phyloP scores from a whole-genome alignment of 2,329 filamentous ascomycete genomes.

The Hypoxylon sp. region DNA sequence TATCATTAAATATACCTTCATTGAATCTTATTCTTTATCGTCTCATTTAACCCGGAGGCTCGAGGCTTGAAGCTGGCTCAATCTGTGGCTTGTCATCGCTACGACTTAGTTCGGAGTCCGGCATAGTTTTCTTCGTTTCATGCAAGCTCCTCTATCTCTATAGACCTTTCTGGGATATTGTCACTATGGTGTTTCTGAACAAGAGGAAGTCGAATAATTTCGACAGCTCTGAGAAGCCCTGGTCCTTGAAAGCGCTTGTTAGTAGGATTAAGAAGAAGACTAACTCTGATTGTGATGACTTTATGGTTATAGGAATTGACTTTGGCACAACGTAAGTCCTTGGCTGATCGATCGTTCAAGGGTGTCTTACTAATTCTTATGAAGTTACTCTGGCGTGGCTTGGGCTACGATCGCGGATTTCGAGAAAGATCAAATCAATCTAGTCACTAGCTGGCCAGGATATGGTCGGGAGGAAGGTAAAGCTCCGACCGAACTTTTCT shows the following conservation, averaged over 20 bases:
- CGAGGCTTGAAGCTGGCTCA: background rate
- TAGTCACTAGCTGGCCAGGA: constrained; percentile 26
- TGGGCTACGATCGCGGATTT: constrained; percentile 28
- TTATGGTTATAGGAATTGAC: constrained; percentile 28
- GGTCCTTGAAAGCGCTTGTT: background rate
- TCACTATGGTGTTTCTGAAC: constrained; percentile 2
- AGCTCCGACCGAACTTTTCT: constrained; percentile 16
- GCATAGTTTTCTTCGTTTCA: background rate
- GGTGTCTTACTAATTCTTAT: background rate
- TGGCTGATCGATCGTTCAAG: background rate
- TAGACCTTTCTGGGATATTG: background rate
- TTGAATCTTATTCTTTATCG: background rate
- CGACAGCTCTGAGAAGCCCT: background rate
- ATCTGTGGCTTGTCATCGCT: background rate
- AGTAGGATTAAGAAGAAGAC: constrained; percentile 12
- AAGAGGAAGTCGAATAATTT: constrained; percentile 1
- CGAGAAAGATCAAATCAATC: constrained; percentile 14
- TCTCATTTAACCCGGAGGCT: background rate
- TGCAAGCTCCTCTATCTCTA: background rate
- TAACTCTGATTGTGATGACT: constrained; percentile 7
- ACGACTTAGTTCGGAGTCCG: background rate
- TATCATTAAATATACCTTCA: background rate
- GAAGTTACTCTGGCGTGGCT: constrained; percentile 26
- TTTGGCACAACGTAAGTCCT: constrained; percentile 11
- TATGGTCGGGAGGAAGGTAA: constrained; percentile 22